Base-by-base conservation (phyloP, 192 early-diverging fungal species). In the Powellomyces hirtus region DNA sequence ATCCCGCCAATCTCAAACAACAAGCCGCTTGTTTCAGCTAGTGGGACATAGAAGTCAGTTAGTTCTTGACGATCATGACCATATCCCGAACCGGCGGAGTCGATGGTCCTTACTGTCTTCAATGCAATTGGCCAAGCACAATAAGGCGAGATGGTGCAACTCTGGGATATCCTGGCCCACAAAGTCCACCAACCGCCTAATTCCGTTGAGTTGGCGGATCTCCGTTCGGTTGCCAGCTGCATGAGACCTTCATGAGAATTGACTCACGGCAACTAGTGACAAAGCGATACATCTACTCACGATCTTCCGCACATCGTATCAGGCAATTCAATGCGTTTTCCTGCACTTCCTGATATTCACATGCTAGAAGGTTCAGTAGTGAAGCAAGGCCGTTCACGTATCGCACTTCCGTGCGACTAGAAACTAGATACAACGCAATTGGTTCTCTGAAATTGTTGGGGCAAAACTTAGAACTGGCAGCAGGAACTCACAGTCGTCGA, bases 401-500 rank as follows among this genome's bases (percentile, higher is more conserved):
- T 22, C 82, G 65, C 35, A 84, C 65, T 69, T 84, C 82, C 2
- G 79, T 57, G 37, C 82, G 55, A 50, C 77, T 84, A 3, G 77
- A 38, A 56, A 79, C 81, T 83, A 7, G 20, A n/a, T n/a, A n/a
- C n/a, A n/a, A n/a, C n/a, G n/a, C n/a, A n/a, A n/a, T n/a, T n/a
- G n/a, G n/a, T n/a, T n/a, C n/a, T n/a, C n/a, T n/a, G n/a, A n/a
- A n/a, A n/a, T n/a, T n/a, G n/a, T n/a, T n/a, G n/a, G n/a, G n/a
- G n/a, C n/a, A n/a, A n/a, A n/a, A n/a, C n/a, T n/a, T n/a, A n/a
- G n/a, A n/a, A n/a, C n/a, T n/a, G n/a, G n/a, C n/a, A n/a, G n/a
- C n/a, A n/a, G 13, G 10, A 20, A 35, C 77, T 64, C 71, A 85
- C 81, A 85, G 51, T 85, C 84, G 37, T 85, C 79, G 16, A 85